A percentile compares a stretch with the other conserved stretches of the same genome.
phyloP scores from a whole-genome alignment of 2,329 filamentous ascomycete species.

The Phialemonium atrogriseum region DNA sequence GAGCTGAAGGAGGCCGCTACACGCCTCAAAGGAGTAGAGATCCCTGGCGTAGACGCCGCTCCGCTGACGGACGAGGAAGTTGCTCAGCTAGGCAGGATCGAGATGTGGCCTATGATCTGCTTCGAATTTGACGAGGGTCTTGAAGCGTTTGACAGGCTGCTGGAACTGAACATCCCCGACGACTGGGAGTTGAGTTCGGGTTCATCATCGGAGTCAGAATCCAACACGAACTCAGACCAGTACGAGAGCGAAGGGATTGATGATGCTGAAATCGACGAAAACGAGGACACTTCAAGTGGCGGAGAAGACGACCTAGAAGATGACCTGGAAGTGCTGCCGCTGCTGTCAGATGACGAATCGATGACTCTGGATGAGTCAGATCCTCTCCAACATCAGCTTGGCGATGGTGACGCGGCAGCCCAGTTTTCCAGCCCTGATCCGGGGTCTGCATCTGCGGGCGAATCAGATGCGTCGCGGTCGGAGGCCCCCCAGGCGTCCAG shows the following conservation, averaged over 20 bases:
- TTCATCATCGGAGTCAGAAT: not conserved
- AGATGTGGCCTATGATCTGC: not conserved
- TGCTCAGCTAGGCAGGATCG: not conserved
- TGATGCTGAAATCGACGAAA: constrained; percentile 9
- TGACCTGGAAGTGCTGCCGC: too few species aligned
- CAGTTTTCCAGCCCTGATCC: constrained; percentile 1
- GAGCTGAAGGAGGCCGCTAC: constrained; percentile 4
- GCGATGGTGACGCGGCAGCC: not conserved
- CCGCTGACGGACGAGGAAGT: not conserved
- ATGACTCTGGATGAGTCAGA: not conserved
- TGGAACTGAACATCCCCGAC: not conserved
- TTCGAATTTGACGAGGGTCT: not conserved
- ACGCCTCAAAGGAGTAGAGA: not conserved
- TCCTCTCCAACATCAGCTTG: not conserved
- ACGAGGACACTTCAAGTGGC: not conserved
- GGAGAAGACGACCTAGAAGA: constrained; percentile 1
- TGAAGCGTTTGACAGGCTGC: not conserved
- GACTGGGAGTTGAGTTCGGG: not conserved
- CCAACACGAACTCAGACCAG: constrained; percentile 7
- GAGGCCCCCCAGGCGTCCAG: not conserved
- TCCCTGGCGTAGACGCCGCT: not conserved
- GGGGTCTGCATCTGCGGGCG: not conserved
- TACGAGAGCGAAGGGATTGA: constrained; percentile 14
- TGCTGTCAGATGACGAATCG: not conserved
- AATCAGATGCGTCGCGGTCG: not conserved